Evolutionary conservation across 495 filamentous ascomycete species (phyloP), one percentile per base, ranked within the genome.

Genomic region (Penicillium macrosclerotiorum): DNA sequence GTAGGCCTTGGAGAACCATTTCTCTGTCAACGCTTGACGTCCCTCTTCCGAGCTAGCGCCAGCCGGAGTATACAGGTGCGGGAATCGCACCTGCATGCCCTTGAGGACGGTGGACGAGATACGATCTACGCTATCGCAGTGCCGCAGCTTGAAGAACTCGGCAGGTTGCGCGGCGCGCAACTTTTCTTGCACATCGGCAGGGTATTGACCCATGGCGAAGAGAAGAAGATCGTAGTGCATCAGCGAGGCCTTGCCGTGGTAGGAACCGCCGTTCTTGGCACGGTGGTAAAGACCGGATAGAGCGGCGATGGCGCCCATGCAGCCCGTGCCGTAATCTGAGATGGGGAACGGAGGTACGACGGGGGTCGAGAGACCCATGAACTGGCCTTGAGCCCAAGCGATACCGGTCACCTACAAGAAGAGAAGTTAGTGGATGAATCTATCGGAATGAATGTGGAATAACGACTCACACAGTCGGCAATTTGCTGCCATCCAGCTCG

Each of bases 291-390:
- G 74, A 19, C 82, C 84, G 0, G 72, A 71, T 34, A 87, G 68
- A 4, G 82, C 84, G 20, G 81, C 80, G 48, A 84, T 75, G 20
- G 77, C 76, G 16, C 83, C 84, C 65, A 85, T 78, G 50, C 78
- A 79, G 19, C 76, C 86, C 2, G 86, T 88, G 22, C 86, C 82
- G 62, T 92, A 90, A 66, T 90, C 87, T 27, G 82, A 87, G 71
- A 88, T 89, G 17, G 86, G 88, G 64, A 89, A 90, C 0, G 85
- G 85, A 36, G 86, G 87, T 0, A 89, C 79, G n/a, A 89, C 78
- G 3, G 86, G 86, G 49, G 82, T 80, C 8, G 75, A 55, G 8
- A 80, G 66, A 8, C 84, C 83, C 84, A 90, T 89, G 63, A 82
- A 84, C 33, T 76, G 46, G 8, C 85, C 86, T 62, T 89, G 86